These are phyloP conservation scores for Lathyrus oleraceus DNA, from an alignment of 306 rosid genomes.

Conservation along the genomic window DNA sequence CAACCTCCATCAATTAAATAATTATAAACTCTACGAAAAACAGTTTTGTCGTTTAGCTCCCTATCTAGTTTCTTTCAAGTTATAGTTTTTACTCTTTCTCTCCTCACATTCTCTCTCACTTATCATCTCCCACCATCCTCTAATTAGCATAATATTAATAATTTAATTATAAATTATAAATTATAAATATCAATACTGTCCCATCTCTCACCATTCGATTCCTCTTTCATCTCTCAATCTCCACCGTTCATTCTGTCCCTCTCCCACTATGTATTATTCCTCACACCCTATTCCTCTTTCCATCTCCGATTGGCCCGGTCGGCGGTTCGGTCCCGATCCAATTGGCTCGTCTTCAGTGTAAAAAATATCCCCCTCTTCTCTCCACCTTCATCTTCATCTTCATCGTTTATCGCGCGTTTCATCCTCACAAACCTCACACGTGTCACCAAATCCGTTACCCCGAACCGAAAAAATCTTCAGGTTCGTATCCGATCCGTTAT, in stretches of 20 bases:
- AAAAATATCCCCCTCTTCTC: background rate
- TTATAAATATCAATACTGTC: too few species aligned
- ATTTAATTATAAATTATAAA: too few species aligned
- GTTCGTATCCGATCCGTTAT: background rate
- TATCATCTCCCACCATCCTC: background rate
- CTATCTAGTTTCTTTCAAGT: too few species aligned
- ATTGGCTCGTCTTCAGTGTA: conserved; percentile 29
- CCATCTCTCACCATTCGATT: conserved; percentile 42
- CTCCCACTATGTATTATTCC: conserved; percentile 16
- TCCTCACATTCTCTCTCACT: background rate
- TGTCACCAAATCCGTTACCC: background rate
- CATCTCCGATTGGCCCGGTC: conserved; percentile 36
- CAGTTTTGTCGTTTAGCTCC: too few species aligned
- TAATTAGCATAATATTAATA: too few species aligned
- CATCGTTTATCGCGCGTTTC: background rate
- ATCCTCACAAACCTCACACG: background rate
- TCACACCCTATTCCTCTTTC: conserved; percentile 2
- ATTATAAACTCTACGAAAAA: too few species aligned
- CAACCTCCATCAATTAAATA: too few species aligned
- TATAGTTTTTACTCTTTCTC: background rate
- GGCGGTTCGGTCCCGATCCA: conserved; percentile 41
- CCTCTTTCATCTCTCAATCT: conserved; percentile 19
- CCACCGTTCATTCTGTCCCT: conserved; percentile 34
- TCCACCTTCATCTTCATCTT: too few species aligned
- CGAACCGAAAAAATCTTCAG: background rate